Conservation (phyloP, 2,329 filamentous ascomycete species). For the Apiospora marii region DNA sequence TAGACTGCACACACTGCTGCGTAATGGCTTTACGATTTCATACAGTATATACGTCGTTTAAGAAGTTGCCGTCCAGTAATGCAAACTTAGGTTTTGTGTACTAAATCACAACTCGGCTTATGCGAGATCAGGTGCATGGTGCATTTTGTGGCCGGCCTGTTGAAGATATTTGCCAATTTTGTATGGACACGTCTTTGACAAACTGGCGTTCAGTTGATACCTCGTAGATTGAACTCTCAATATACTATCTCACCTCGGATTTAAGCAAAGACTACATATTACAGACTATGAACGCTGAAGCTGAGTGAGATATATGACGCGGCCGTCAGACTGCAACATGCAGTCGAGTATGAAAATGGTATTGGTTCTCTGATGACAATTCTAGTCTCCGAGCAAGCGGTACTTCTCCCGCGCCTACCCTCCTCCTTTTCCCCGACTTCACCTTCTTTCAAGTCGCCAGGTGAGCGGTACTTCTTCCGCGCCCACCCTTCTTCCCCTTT, state of each 20-base stretch:
- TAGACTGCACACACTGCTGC: neutral
- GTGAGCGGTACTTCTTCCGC: neutral
- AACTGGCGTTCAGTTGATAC: neutral
- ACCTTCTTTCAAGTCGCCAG: neutral
- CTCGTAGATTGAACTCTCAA: neutral
- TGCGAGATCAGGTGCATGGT: neutral
- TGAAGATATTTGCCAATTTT: neutral
- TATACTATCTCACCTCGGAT: neutral
- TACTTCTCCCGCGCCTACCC: no score
- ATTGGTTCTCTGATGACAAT: neutral
- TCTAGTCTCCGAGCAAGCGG: neutral
- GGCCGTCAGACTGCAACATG: neutral
- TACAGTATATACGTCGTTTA: constrained; percentile 18
- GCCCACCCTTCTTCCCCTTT: neutral
- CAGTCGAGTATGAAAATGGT: neutral
- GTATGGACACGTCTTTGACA: no score
- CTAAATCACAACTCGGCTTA: neutral
- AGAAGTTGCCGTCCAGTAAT: constrained; percentile 15
- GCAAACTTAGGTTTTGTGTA: constrained; percentile 8
- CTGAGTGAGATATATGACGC: neutral
- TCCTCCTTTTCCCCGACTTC: neutral
- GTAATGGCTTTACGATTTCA: constrained; percentile 20
- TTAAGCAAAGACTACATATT: neutral
- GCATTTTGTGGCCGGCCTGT: neutral
- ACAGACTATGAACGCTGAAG: neutral